Evolutionary conservation across 1,284 basidiomycete species (phyloP), one percentile per base, ranked within the genome.

Genomic region (Macrocystidia cucumis): DNA sequence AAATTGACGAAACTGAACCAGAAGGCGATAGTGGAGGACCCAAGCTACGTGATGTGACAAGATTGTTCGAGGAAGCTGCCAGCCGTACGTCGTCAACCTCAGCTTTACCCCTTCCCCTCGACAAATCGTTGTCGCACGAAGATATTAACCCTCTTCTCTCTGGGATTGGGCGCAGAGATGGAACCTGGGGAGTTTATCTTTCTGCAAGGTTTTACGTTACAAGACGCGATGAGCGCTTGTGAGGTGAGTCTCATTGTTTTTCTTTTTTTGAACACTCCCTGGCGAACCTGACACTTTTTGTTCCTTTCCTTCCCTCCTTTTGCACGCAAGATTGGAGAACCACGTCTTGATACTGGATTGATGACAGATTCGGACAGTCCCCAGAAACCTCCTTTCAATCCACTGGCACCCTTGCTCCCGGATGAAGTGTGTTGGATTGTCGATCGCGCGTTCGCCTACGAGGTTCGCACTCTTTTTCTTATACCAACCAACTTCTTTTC

Each of bases 211-310:
- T 83, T 90, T 45, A 73, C 75, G 9, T 62, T 92, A 32, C 68
- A 83, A 43, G 91, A 95, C 42, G 80, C 88, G 9, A 93, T 95
- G 91, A 86, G 85, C 43, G 87, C 88, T 11, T 77, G 93, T 38
- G 82, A 90, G 69, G 85, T 86, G 51, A 44, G 63, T 41, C 21
- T 25, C 22, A 27, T 41, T 32, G 17, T 21, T 24, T 33, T 16
- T 21, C 29, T 34, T 13, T 16, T 39, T 12, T 9, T 20, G 16
- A 8, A 9, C 9, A n/a, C n/a, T n/a, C 8, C 22, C 34, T 35
- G 12, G 12, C 24, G 17, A 12, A 16, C n/a, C 29, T 9, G 9
- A 7, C 19, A 11, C n/a, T 26, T 34, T 48, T 29, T 38, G 46
- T 41, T 29, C 17, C 31, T 17, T 19, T 11, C 25, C n/a, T 25